Evolutionary conservation across 2,329 filamentous ascomycete genomes (phyloP), one percentile per base, ranked within the genome.

Genomic region (Paracoccidioides lutzii): DNA sequence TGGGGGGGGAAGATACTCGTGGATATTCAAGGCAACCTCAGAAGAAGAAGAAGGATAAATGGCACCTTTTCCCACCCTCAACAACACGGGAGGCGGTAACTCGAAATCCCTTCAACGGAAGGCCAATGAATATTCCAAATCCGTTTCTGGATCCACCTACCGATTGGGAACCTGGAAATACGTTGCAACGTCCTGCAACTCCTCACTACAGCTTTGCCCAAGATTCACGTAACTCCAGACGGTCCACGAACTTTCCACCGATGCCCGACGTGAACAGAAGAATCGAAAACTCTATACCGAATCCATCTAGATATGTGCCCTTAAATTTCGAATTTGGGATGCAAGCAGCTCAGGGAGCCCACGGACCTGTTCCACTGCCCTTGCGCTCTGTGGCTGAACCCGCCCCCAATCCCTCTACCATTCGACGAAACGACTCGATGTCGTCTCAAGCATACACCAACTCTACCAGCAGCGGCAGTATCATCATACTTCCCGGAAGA

Each of bases 401-500:
- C 28, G n/a, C 6, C 22, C 22, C 6, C 22, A 30, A 7, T 4
- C 12, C 28, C 38, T 9, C 30, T 10, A 10, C 28, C 38, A 7
- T 12, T 42, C 38, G 22, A 22, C 50, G 38, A 22, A 52, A 42
- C 6, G 14, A 42, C 12, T 52, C 50, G 28, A 33, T 42, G 33
- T 28, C 48, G 30, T 54, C 50, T 8, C 57, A 55, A n/a, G 52
- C 53, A 22, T n/a, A 38, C n/a, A 35, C 5, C 44, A 57, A 60
- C n/a, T 57, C 55, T 28, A 66, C 64, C 37, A 54, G 62, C 14
- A 64, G 64, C 28, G 67, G 66, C 55, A 68, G 59, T 49, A 53
- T 66, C 1, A 60, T 68, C 43, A 52, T 66, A 10, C 62, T 67
- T 3, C 66, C 65, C 0, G 64, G 65, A 5, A 58, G 62, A 32